Evolutionary conservation across 2,329 filamentous ascomycete genomes (phyloP).

Genomic region (Metarhizium rileyi): DNA sequence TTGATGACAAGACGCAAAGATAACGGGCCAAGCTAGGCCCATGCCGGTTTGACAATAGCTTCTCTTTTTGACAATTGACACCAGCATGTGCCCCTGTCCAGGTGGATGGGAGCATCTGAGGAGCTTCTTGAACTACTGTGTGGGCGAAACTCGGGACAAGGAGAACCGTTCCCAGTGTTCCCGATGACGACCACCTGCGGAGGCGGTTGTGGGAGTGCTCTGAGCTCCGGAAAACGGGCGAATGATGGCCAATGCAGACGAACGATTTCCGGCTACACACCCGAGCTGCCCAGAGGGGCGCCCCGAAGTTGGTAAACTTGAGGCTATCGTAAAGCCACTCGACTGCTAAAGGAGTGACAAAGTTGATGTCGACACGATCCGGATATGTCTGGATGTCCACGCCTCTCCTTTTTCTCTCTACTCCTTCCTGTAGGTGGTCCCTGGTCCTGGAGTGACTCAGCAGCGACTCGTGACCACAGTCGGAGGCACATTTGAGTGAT

Average conservation of each 20-base stretch:
- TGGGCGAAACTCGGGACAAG: conserved; percentile 3
- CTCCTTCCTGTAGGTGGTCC: neutral
- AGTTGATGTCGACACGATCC: neutral
- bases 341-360: neutral
- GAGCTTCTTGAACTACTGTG: conserved; percentile 1
- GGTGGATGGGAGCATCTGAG: neutral
- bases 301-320: neutral
- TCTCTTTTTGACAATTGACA: neutral
- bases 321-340: conserved; percentile 2
- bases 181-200: conserved; percentile 2
- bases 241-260: neutral
- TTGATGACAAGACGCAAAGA: neutral
- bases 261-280: neutral
- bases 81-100: neutral
- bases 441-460: conserved; percentile 1
- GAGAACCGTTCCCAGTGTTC: conserved; percentile 4
- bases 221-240: conserved; percentile 6
- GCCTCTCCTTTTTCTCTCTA: neutral
- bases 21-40: neutral
- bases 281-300: neutral
- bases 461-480: conserved; percentile 1
- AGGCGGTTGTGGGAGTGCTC: conserved; percentile 7
- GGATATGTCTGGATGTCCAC: neutral
- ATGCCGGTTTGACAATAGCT: neutral
- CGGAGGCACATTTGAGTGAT: conserved; percentile 7